Conservation (phyloP, 2,329 filamentous ascomycete species). For the Alternaria postmessia region DNA sequence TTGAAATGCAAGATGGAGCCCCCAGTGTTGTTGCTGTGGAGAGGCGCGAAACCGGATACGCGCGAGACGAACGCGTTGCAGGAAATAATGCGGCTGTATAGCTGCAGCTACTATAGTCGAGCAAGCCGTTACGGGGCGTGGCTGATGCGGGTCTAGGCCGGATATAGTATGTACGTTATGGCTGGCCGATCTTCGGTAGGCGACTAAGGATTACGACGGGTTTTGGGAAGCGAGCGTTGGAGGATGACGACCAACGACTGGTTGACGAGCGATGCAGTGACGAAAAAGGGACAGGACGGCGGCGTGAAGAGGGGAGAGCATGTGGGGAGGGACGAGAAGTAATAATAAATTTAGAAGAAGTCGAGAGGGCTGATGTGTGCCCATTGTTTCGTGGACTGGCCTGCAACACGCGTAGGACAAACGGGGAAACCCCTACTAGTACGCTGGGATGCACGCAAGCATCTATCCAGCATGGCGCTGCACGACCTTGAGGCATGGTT, state of each 20-base stretch:
- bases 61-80: slow-evolving; percentile 44
- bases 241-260: slow-evolving; percentile 24
- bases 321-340: slow-evolving; percentile 42
- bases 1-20: slow-evolving; percentile 30
- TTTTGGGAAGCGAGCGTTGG: slow-evolving; percentile 26
- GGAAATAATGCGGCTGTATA: slow-evolving; percentile 29
- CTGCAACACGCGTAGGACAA: slow-evolving; percentile 45
- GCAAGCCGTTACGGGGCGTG: slow-evolving; percentile 36
- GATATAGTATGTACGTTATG: slow-evolving; percentile 22
- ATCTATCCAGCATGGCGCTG: slow-evolving; percentile 39
- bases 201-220: slow-evolving; percentile 16
- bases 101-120: slow-evolving; percentile 24
- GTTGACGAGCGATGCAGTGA: slow-evolving; percentile 32
- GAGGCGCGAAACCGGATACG: slow-evolving; percentile 34
- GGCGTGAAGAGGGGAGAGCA: slow-evolving; percentile 27
- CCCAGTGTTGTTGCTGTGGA: slow-evolving; percentile 38
- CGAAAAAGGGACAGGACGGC: slow-evolving; percentile 36
- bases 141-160: slow-evolving; percentile 40
- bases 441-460: slow-evolving; percentile 43
- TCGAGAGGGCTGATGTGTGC: slow-evolving; percentile 38
- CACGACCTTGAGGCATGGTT: slow-evolving; percentile 37
- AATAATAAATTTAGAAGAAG: slow-evolving; percentile 46
- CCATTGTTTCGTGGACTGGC: slow-evolving; percentile 44
- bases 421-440: slow-evolving; percentile 34
- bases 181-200: slow-evolving; percentile 20